These are phyloP conservation scores for Magnusiomyces sp. DNA, from an alignment of 1,139 yeast species.

Conservation along the genomic window DNA sequence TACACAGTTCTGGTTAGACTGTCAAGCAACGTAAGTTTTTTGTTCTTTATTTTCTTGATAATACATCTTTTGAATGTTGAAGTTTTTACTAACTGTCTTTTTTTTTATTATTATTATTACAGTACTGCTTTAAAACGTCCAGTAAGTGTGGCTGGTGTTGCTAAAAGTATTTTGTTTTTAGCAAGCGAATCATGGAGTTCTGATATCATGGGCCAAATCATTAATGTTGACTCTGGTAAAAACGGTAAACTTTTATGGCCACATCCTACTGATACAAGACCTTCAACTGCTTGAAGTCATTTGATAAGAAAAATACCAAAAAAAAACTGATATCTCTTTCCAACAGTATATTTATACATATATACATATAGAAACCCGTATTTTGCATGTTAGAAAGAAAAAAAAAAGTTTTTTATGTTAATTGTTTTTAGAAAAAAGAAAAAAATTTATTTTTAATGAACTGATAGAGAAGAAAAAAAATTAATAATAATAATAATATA, in stretches of 20 bases:
- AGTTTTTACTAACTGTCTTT: background rate
- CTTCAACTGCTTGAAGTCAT: too few species aligned
- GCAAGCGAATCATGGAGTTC: slow-evolving; percentile 15
- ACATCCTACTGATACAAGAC: too few species aligned
- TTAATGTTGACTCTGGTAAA: slow-evolving; percentile 14
- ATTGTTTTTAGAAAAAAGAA: background rate
- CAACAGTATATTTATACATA: too few species aligned
- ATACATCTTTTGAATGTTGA: background rate
- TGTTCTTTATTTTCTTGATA: too few species aligned
- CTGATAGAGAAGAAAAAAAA: too few species aligned
- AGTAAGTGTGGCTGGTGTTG: slow-evolving; percentile 11
- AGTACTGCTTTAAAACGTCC: slow-evolving; percentile 12
- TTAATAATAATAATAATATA: too few species aligned
- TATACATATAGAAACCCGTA: too few species aligned
- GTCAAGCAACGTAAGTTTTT: slow-evolving; percentile 10
- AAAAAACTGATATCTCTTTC: too few species aligned
- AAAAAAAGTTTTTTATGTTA: background rate
- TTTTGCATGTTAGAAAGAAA: too few species aligned
- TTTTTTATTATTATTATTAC: background rate
- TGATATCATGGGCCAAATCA: slow-evolving; percentile 13
- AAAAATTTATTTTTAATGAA: too few species aligned
- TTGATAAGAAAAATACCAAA: too few species aligned
- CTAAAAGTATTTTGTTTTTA: slow-evolving; percentile 12
- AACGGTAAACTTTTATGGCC: slow-evolving; percentile 14
- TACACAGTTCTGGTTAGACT: slow-evolving; percentile 12